These are phyloP conservation scores for Dianthus caryophyllus DNA, from an alignment of 148 eudicot species.

Conservation along the genomic window DNA sequence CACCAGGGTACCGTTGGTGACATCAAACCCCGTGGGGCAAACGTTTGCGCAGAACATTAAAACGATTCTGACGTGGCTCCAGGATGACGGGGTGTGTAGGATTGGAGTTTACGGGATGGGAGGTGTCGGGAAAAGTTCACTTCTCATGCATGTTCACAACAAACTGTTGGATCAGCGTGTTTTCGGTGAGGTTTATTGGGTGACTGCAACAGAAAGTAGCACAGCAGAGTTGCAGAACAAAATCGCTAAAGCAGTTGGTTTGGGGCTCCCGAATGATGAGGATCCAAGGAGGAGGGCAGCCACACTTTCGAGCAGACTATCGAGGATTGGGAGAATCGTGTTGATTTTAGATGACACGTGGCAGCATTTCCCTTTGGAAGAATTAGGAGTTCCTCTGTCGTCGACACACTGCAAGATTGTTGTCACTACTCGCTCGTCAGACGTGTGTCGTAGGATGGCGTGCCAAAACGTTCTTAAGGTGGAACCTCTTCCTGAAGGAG, in stretches of 20 bases:
- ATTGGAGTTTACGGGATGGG: constrained; percentile 21
- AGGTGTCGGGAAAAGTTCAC: constrained; percentile 23
- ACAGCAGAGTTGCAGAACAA: constrained; percentile 7
- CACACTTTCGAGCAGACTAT: background rate
- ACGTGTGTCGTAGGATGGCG: constrained; percentile 15
- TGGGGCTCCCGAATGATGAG: background rate
- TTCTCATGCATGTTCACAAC: constrained; percentile 11
- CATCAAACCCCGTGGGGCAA: background rate
- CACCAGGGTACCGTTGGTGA: constrained; percentile 9
- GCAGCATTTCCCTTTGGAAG: background rate
- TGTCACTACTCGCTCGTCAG: constrained; percentile 1
- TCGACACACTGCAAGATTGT: constrained; percentile 10
- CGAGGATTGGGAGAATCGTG: background rate
- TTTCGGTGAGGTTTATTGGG: constrained; percentile 11
- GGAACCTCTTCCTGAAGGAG: constrained; percentile 4
- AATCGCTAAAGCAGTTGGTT: constrained; percentile 11
- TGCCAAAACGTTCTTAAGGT: constrained; percentile 13
- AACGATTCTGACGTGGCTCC: background rate
- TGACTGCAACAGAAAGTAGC: background rate
- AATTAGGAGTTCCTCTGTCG: constrained; percentile 18
- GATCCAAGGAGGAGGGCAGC: constrained; percentile 13
- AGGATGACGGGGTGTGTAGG: background rate
- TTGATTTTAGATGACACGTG: constrained; percentile 23
- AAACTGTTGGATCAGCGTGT: background rate
- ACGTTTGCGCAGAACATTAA: background rate